These are phyloP conservation scores for Prunus persica DNA, from an alignment of 306 rosid genomes.

Conservation along the genomic window DNA sequence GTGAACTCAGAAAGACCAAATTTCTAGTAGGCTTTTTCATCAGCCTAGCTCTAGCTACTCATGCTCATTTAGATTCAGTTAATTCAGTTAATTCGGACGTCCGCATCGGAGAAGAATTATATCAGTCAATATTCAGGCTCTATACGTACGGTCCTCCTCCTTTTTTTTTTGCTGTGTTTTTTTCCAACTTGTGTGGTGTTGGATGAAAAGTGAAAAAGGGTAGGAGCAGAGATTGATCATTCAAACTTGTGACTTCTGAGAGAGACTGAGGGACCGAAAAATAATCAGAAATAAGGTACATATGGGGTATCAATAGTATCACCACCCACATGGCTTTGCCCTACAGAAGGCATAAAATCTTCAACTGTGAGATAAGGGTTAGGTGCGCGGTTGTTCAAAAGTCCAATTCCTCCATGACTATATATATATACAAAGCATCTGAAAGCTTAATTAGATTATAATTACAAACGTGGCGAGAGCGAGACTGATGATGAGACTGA, in stretches of 20 bases:
- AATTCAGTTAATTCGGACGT: not conserved
- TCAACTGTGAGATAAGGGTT: conserved; percentile 36
- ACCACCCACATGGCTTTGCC: conserved; percentile 49
- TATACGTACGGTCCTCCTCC: too few species aligned
- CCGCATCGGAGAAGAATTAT: too few species aligned
- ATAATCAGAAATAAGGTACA: not conserved
- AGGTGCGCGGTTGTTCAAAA: conserved; percentile 67
- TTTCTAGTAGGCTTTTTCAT: not conserved
- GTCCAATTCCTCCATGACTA: conserved; percentile 29
- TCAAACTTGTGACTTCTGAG: not conserved
- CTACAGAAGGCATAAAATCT: conserved; percentile 21
- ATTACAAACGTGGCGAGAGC: too few species aligned
- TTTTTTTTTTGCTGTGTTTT: not conserved
- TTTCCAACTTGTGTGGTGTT: not conserved
- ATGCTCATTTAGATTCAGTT: too few species aligned
- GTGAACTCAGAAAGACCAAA: not conserved
- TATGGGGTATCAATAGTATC: conserved; percentile 20
- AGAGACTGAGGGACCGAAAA: not conserved
- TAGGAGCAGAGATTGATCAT: not conserved
- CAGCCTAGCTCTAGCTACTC: too few species aligned
- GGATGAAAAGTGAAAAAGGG: not conserved
- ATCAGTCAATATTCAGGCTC: too few species aligned
- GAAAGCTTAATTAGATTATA: not conserved
- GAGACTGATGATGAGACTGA: not conserved
- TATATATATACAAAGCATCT: not conserved